Evolutionary conservation across 1,284 basidiomycete genomes (phyloP).

Genomic region (Mycosarcoma mackinlayi): DNA sequence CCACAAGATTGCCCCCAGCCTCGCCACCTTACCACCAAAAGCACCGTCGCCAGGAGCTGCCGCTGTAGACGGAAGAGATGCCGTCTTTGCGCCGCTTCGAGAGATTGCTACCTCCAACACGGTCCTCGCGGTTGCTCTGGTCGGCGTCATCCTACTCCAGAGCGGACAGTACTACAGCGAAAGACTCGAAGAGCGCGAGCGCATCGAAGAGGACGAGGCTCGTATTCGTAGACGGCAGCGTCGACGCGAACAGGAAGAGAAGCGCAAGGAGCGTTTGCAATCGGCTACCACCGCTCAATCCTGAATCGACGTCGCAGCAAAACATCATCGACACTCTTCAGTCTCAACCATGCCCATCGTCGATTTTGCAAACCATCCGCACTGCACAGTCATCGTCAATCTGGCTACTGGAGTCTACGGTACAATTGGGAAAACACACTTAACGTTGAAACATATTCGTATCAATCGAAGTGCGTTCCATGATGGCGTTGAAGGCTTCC

Average conservation of each 20-base stretch:
- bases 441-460: background rate
- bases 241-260: slow-evolving; percentile 53
- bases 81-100: slow-evolving; percentile 53
- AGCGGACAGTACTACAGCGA: slow-evolving; percentile 67
- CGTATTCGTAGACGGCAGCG: slow-evolving; percentile 58
- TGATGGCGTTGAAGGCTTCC: slow-evolving; percentile 11
- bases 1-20: slow-evolving; percentile 60
- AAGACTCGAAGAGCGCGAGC: slow-evolving; percentile 64
- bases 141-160: slow-evolving; percentile 65
- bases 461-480: slow-evolving; percentile 1
- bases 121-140: slow-evolving; percentile 62
- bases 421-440: background rate
- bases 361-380: too few relatives aligned
- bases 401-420: too few relatives aligned
- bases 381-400: too few relatives aligned
- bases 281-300: slow-evolving; percentile 15
- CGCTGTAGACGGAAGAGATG: slow-evolving; percentile 37
- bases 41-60: slow-evolving; percentile 38
- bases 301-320: too few relatives aligned
- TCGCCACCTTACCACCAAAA: slow-evolving; percentile 37
- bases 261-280: slow-evolving; percentile 39
- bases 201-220: slow-evolving; percentile 65
- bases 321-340: too few relatives aligned
- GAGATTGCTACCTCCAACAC: slow-evolving; percentile 65
- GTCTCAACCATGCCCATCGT: too few relatives aligned